These are phyloP conservation scores for Casuarina glauca DNA, from an alignment of 306 rosid species.

Conservation along the genomic window DNA sequence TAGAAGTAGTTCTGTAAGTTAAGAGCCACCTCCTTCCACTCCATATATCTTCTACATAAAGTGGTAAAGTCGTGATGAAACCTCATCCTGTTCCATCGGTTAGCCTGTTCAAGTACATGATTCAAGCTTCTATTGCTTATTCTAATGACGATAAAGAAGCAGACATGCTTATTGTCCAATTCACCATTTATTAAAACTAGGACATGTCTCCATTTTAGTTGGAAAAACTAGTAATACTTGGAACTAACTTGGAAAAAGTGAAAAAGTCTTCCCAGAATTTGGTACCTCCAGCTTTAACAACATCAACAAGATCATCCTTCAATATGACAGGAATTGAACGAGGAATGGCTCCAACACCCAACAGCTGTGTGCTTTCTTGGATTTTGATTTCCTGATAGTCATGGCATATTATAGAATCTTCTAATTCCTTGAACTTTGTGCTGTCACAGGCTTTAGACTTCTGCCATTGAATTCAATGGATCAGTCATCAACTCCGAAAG, in stretches of 20 bases:
- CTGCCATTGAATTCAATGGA: constrained; percentile 46
- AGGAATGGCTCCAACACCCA: constrained; percentile 95
- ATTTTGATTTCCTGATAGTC: constrained; percentile 96
- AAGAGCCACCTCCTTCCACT: too few relatives aligned
- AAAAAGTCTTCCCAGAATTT: constrained; percentile 11
- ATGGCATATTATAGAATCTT: constrained; percentile 78
- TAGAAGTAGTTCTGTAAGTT: not conserved
- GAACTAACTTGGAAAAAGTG: constrained; percentile 9
- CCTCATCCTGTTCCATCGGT: not conserved
- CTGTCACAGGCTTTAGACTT: constrained; percentile 67
- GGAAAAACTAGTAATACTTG: not conserved
- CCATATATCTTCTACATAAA: too few relatives aligned
- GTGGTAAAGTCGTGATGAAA: not conserved
- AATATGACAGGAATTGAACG: constrained; percentile 85
- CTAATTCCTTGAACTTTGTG: constrained; percentile 64
- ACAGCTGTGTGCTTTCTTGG: constrained; percentile 84
- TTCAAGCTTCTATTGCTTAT: not conserved
- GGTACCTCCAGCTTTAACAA: constrained; percentile 96
- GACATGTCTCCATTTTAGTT: not conserved
- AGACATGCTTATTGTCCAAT: not conserved
- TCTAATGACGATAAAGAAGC: not conserved
- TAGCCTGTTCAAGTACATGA: not conserved
- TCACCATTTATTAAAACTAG: not conserved
- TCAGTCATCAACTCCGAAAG: constrained; percentile 15
- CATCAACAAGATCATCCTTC: constrained; percentile 90